A percentile compares a stretch with the other conserved stretches of the same genome.
Evolutionary conservation across 1,139 yeast species (phyloP).

Genomic region (Debaryomyces coudertii): DNA sequence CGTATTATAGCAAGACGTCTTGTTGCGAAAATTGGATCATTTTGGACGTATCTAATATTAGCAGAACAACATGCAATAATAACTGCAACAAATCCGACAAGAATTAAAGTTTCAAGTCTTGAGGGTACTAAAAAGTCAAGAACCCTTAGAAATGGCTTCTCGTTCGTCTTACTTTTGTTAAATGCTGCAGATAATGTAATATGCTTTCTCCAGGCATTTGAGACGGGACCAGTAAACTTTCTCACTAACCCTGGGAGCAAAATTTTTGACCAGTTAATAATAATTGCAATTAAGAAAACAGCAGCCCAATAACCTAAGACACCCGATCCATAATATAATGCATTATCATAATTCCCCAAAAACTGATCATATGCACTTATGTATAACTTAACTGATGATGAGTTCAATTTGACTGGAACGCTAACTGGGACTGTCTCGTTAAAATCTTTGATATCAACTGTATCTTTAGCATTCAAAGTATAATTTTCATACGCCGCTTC

Average conservation of each 20-base stretch:
- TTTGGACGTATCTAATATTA: slow-evolving; percentile 21
- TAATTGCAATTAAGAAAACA: slow-evolving; percentile 42
- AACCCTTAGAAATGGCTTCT: slow-evolving; percentile 21
- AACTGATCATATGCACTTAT: slow-evolving; percentile 28
- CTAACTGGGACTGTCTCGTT: slow-evolving; percentile 24
- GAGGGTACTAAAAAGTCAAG: slow-evolving; percentile 33
- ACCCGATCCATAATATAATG: slow-evolving; percentile 53
- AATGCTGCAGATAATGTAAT: slow-evolving; percentile 36
- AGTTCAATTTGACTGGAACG: slow-evolving; percentile 27
- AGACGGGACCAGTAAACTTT: slow-evolving; percentile 25
- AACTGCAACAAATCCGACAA: slow-evolving; percentile 46
- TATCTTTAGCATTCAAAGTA: slow-evolving; percentile 21
- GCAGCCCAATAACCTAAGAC: slow-evolving; percentile 53
- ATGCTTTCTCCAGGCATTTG: slow-evolving; percentile 31
- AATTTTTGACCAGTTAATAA: slow-evolving; percentile 44
- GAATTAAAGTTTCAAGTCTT: slow-evolving; percentile 29
- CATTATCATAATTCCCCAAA: slow-evolving; percentile 38
- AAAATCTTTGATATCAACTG: slow-evolving; percentile 25
- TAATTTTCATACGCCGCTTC: slow-evolving; percentile 22
- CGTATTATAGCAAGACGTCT: slow-evolving; percentile 26
- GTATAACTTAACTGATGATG: slow-evolving; percentile 17
- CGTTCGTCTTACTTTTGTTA: slow-evolving; percentile 28
- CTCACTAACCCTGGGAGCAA: slow-evolving; percentile 30
- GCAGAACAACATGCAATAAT: slow-evolving; percentile 41
- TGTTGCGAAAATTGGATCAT: slow-evolving; percentile 28